phyloP scores from a whole-genome alignment of 2,329 filamentous ascomycete species.

The Microcyclospora tardicrescens region DNA sequence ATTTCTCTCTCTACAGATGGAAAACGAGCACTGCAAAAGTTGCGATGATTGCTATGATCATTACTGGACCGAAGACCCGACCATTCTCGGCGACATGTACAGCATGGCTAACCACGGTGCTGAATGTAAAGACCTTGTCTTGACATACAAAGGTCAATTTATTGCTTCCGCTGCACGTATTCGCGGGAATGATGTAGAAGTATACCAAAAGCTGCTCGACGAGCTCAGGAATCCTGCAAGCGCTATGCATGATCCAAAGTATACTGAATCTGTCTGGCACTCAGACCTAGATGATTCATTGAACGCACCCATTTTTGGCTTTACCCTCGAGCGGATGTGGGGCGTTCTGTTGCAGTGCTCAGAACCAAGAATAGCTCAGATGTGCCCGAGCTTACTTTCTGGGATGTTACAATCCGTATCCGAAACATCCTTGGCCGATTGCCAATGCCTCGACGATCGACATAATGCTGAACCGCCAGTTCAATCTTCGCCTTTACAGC shows the following conservation, averaged over 20 bases:
- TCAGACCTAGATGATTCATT: conserved; percentile 12
- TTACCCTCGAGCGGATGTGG: conserved; percentile 28
- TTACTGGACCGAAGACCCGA: conserved; percentile 28
- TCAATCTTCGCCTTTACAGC: too few relatives aligned
- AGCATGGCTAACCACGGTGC: conserved; percentile 11
- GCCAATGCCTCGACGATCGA: too few relatives aligned
- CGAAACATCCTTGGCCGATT: too few relatives aligned
- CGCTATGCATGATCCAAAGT: conserved; percentile 13
- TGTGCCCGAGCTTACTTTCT: conserved; percentile 14
- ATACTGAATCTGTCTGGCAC: conserved; percentile 1
- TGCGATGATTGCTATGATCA: conserved; percentile 29
- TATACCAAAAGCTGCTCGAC: conserved; percentile 24
- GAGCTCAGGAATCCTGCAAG: conserved; percentile 17
- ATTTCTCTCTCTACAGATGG: conserved; percentile 32
- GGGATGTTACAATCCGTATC: conserved; percentile 1
- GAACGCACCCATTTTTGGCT: conserved; percentile 22
- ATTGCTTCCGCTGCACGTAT: conserved; percentile 33
- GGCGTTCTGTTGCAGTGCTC: conserved; percentile 24
- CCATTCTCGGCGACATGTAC: conserved; percentile 27
- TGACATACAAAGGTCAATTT: conserved; percentile 38
- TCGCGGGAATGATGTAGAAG: conserved; percentile 21
- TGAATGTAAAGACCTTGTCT: conserved; percentile 15
- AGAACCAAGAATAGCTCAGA: conserved; percentile 9
- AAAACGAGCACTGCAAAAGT: conserved; percentile 24
- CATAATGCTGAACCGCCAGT: too few relatives aligned